Evolutionary conservation across 2,329 filamentous ascomycete species (phyloP).

Genomic region (Beauveria varroae): DNA sequence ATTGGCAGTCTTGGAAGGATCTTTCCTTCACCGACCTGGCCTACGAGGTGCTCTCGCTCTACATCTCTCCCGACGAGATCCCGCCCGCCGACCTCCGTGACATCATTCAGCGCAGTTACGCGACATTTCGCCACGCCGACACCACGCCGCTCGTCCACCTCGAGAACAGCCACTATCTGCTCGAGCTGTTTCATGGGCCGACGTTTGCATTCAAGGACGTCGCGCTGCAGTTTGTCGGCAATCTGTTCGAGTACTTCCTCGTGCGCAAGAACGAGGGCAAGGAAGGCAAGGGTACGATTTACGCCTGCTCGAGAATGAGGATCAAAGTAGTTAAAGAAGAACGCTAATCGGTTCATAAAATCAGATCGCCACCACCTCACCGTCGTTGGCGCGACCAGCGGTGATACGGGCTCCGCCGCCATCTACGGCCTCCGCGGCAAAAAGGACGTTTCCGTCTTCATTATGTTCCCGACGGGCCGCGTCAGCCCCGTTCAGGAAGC

Average conservation of each 20-base stretch:
- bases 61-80: slow-evolving; percentile 79
- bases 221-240: slow-evolving; percentile 90
- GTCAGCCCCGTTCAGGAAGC: slow-evolving; percentile 89
- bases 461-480: slow-evolving; percentile 84
- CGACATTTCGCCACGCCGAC: slow-evolving; percentile 75
- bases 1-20: slow-evolving; percentile 68
- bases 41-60: slow-evolving; percentile 77
- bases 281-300: slow-evolving; percentile 40
- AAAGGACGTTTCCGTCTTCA: slow-evolving; percentile 95
- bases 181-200: slow-evolving; percentile 94
- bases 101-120: slow-evolving; percentile 79
- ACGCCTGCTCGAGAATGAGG: background rate
- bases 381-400: slow-evolving; percentile 79
- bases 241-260: slow-evolving; percentile 86
- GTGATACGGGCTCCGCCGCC: slow-evolving; percentile 86
- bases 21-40: slow-evolving; percentile 76
- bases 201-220: slow-evolving; percentile 96
- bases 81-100: slow-evolving; percentile 69
- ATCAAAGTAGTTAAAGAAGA: background rate
- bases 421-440: slow-evolving; percentile 94
- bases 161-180: slow-evolving; percentile 67
- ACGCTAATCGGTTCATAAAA: background rate
- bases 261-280: slow-evolving; percentile 65
- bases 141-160: slow-evolving; percentile 76
- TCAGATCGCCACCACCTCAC: slow-evolving; percentile 70